phyloP scores from a whole-genome alignment of 768 basidiomycete species.

The Chalciporus chontae region DNA sequence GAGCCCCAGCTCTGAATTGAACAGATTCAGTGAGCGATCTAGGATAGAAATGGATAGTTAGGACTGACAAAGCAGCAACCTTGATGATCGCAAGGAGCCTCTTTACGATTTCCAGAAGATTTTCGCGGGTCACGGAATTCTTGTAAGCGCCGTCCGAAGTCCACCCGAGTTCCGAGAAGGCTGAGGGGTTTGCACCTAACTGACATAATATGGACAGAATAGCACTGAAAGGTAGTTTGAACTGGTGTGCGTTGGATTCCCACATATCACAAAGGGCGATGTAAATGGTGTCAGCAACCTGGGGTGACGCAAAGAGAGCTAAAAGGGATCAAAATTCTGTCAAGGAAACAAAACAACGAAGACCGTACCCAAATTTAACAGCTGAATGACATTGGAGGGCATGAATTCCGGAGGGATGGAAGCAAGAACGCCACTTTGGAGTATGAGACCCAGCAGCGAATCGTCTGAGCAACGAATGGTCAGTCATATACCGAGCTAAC shows the following conservation, averaged over 20 bases:
- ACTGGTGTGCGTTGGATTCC: slow-evolving; percentile 13
- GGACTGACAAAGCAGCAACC: slow-evolving; percentile 45
- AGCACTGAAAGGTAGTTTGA: slow-evolving; percentile 33
- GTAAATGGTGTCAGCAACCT: slow-evolving; percentile 31
- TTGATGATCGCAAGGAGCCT: slow-evolving; percentile 42
- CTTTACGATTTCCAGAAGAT: slow-evolving; percentile 34
- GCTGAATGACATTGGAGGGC: slow-evolving; percentile 33
- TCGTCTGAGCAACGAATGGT: slow-evolving; percentile 33
- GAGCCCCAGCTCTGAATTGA: slow-evolving; percentile 29
- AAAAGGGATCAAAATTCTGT: slow-evolving; percentile 10
- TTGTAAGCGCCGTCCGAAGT: slow-evolving; percentile 5
- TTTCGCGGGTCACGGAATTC: slow-evolving; percentile 12
- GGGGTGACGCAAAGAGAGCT: slow-evolving; percentile 21
- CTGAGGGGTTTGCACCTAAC: slow-evolving; percentile 42
- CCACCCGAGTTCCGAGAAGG: slow-evolving; percentile 37
- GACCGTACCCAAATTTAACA: slow-evolving; percentile 41
- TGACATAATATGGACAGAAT: slow-evolving; percentile 37
- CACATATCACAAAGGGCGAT: slow-evolving; percentile 35
- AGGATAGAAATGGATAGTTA: not conserved
- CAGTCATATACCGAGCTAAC: not conserved
- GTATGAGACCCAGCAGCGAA: slow-evolving; percentile 34
- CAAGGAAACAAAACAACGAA: not conserved
- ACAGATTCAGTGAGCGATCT: slow-evolving; percentile 3
- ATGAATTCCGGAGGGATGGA: slow-evolving; percentile 30
- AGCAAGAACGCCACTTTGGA: slow-evolving; percentile 42